Percentiles rank a stretch among this genome's conserved stretches.
Evolutionary conservation across 148 eudicot genomes (phyloP).

Genomic region (Drosera capensis): DNA sequence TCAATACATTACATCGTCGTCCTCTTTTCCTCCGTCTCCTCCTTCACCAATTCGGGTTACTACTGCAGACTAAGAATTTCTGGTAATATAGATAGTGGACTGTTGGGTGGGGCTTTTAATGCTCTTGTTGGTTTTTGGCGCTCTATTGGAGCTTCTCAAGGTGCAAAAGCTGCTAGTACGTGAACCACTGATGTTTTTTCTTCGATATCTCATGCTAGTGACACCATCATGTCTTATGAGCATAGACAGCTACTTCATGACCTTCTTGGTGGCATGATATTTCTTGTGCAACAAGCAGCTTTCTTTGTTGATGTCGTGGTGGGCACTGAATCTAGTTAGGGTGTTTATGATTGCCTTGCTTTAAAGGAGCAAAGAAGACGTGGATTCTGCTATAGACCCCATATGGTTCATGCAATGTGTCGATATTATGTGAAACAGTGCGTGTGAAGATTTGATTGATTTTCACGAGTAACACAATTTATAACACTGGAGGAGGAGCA

Average conservation of each 20-base stretch:
- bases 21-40: no score
- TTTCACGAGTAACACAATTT: no score
- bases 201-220: slow-evolving; percentile 45
- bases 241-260: slow-evolving; percentile 72
- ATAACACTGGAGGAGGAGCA: no score
- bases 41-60: no score
- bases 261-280: slow-evolving; percentile 65
- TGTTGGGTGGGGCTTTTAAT: slow-evolving; percentile 52
- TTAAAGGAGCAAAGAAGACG: slow-evolving; percentile 85
- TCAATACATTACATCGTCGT: no score
- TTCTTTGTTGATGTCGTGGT: slow-evolving; percentile 88
- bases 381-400: slow-evolving; percentile 88
- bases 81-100: slow-evolving; percentile 67
- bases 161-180: slow-evolving; percentile 32
- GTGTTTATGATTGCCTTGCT: slow-evolving; percentile 92
- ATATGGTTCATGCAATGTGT: slow-evolving; percentile 91
- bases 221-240: slow-evolving; percentile 44
- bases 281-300: slow-evolving; percentile 92
- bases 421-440: no score
- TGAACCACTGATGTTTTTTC: slow-evolving; percentile 33
- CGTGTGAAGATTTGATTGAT: no score
- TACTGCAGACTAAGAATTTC: no score
- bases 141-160: slow-evolving; percentile 70
- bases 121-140: slow-evolving; percentile 97
- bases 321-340: slow-evolving; percentile 84